phyloP scores from a whole-genome alignment of 495 filamentous ascomycete species.

The Hypoxylon perforatum region DNA sequence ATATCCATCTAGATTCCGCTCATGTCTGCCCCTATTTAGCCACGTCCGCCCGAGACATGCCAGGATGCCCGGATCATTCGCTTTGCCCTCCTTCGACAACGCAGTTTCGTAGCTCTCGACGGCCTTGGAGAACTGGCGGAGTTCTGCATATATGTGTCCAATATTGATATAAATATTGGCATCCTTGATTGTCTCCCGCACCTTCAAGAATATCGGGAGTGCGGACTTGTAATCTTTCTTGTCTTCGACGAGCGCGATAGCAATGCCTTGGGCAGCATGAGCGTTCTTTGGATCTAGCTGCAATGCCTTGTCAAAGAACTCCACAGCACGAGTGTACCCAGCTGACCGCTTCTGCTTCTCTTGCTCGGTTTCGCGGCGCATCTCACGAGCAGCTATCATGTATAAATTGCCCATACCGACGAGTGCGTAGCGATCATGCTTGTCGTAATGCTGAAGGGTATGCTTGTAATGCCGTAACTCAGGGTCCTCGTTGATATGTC shows the following conservation, averaged over 20 bases:
- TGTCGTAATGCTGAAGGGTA: conserved; percentile 91
- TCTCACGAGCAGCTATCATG: conserved; percentile 86
- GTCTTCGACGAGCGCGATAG: conserved; percentile 92
- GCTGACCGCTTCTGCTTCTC: conserved; percentile 90
- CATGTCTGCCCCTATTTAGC: conserved; percentile 84
- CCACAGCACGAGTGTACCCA: conserved; percentile 88
- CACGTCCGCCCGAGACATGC: conserved; percentile 96
- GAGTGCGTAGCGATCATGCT: conserved; percentile 94
- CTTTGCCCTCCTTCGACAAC: conserved; percentile 78
- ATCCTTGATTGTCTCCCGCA: conserved; percentile 89
- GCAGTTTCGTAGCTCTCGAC: conserved; percentile 97
- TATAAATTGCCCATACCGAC: conserved; percentile 97
- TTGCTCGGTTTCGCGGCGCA: conserved; percentile 86
- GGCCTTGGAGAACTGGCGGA: conserved; percentile 86
- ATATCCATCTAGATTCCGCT: conserved; percentile 81
- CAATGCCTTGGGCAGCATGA: conserved; percentile 94
- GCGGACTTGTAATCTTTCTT: conserved; percentile 84
- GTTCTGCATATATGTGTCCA: conserved; percentile 89
- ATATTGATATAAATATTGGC: conserved; percentile 88
- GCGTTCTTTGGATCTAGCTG: conserved; percentile 93
- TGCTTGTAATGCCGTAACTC: conserved; percentile 97
- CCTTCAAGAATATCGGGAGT: conserved; percentile 85
- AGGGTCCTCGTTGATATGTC: conserved; percentile 86
- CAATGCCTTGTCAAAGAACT: conserved; percentile 97
- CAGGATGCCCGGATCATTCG: conserved; percentile 81